Evolutionary conservation across 164 flowering plant genomes (phyloP), one percentile per base, ranked within the genome.

Genomic region (Echeveria elegans): DNA sequence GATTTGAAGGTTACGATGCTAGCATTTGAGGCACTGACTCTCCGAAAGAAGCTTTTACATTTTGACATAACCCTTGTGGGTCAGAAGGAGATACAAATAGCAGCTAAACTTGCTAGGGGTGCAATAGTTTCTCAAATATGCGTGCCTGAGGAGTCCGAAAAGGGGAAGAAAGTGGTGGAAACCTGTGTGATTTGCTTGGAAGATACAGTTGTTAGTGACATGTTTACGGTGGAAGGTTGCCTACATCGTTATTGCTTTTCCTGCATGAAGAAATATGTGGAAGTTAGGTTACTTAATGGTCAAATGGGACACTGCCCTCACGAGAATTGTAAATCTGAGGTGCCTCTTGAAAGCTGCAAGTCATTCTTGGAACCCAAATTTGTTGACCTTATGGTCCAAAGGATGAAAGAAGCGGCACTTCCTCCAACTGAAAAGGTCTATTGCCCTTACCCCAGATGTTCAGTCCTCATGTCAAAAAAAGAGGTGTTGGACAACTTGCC

Each of bases 361-460:
- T 73, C 78, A 53, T 85, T 90, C 65, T 77, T 88, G 78, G 67
- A 86, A 5, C 82, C 92, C 26, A 81, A 85, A 67, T 61, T 81
- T 29, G 41, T 78, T 56, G 85, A 86, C 32, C 82, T 75, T 16
- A 80, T 87, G 87, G 74, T 50, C 12, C 86, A 81, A 65, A 86
- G 81, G 1, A 67, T 76, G 10, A 78, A 74, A 69, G 98, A 93
- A 75, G 84, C 86, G 40, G 75, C 89, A 21, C 80, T 90, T 77
- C 89, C 94, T 52, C 83, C 72, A 7, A 43, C 79, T 1, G 92
- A 90, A 64, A 89, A 79, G 75, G 72, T 93, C 56, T 93, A 93
- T 65, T 90, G 98, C 73, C 97, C 98, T 21, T 79, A 80, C 71
- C 96, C 92, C 1, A 85, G 72, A 70, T 93, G 98, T 69, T 93